Evolutionary conservation across 208 protist genomes (phyloP).

Genomic region (Crithidia thermophila): DNA sequence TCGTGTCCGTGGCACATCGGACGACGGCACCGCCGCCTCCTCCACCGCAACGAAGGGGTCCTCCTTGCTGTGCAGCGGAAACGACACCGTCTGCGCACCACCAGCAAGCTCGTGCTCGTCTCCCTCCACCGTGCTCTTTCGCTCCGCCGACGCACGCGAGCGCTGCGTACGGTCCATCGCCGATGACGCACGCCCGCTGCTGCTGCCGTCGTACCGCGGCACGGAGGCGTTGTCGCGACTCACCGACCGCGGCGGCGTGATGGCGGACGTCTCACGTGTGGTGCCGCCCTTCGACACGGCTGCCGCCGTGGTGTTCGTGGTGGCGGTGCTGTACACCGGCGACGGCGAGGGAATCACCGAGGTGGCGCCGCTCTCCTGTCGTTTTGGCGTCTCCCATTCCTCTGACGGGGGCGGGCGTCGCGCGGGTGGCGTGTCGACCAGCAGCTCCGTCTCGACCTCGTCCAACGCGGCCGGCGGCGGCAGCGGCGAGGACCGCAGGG

Average conservation of each 20-base stretch:
- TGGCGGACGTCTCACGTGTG: not conserved
- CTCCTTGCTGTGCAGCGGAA: not conserved
- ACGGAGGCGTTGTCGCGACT: not conserved
- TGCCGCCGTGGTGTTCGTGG: too few species aligned
- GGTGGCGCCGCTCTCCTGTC: not conserved
- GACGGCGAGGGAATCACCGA: constrained; percentile 2
- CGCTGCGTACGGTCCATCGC: too few species aligned
- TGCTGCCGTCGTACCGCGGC: not conserved
- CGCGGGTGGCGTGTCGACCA: constrained; percentile 18
- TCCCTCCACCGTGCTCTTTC: not conserved
- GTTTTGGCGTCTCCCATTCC: not conserved
- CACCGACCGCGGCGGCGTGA: not conserved
- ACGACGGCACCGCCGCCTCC: not conserved
- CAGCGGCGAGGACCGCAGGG: not conserved
- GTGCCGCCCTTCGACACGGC: not conserved
- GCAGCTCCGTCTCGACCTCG: constrained; percentile 28
- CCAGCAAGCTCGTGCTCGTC: not conserved
- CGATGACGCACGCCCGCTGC: not conserved
- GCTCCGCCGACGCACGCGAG: too few species aligned
- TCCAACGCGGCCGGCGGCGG: not conserved
- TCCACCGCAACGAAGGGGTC: not conserved
- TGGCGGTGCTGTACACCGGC: constrained; percentile 1
- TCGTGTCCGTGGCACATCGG: not conserved
- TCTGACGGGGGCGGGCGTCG: not conserved
- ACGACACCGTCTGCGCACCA: constrained; percentile 2